Conservation (phyloP, 345 rosid genomes). For the Eucalyptus microcorys region DNA sequence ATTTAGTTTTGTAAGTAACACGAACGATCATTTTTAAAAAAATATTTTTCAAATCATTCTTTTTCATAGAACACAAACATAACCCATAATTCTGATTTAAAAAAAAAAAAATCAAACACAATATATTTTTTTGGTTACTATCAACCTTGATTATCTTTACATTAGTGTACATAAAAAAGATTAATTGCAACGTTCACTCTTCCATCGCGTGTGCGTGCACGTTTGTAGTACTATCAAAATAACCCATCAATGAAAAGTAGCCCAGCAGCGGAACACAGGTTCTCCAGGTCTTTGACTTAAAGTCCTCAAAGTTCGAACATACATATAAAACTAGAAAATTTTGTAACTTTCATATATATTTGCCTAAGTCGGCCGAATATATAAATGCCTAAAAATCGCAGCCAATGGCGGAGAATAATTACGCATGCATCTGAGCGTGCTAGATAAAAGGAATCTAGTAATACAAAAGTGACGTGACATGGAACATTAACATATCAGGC, state of each 20-base stretch:
- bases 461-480: not conserved
- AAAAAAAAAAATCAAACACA: not conserved
- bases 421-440: not conserved
- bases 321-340: not conserved
- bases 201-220: not conserved
- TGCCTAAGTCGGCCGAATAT: too few relatives aligned
- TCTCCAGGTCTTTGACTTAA: not conserved
- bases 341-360: not conserved
- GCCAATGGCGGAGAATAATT: not conserved
- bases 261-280: not conserved
- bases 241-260: not conserved
- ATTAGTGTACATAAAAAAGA: not conserved
- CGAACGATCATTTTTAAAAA: too few relatives aligned
- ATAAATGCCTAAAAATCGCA: not conserved
- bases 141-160: not conserved
- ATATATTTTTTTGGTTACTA: not conserved
- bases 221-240: not conserved
- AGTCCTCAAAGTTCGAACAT: not conserved
- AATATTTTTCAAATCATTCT: too few relatives aligned
- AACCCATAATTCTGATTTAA: not conserved
- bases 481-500: not conserved
- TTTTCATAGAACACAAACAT: too few relatives aligned
- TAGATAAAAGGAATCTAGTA: not conserved
- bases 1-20: too few relatives aligned
- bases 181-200: not conserved